These are phyloP conservation scores for Carallia pectinifolia DNA, from an alignment of 345 rosid species.

Conservation along the genomic window DNA sequence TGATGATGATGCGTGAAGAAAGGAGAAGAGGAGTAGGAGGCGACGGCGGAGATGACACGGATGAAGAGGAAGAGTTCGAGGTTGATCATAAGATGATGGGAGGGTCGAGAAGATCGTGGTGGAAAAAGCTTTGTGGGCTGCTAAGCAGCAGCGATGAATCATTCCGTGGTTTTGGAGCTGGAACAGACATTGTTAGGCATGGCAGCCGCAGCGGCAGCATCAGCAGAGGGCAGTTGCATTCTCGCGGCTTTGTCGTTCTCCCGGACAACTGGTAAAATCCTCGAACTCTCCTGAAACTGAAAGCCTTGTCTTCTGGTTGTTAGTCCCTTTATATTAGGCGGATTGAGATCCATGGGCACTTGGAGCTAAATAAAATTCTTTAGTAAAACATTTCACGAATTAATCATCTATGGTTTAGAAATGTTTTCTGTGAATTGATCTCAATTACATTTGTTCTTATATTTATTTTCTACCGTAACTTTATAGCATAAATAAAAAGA, in stretches of 20 bases:
- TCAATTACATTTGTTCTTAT: too few relatives aligned
- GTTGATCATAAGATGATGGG: not conserved
- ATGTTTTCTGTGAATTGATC: too few relatives aligned
- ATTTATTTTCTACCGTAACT: too few relatives aligned
- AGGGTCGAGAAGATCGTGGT: not conserved
- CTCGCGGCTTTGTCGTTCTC: slow-evolving; percentile 15
- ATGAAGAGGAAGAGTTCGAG: slow-evolving; percentile 1
- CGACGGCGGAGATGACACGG: not conserved
- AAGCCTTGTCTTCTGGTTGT: not conserved
- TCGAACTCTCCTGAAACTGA: too few relatives aligned
- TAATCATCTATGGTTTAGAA: too few relatives aligned
- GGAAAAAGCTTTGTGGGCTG: slow-evolving; percentile 10
- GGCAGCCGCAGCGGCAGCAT: not conserved
- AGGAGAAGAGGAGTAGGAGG: not conserved
- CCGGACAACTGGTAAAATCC: slow-evolving; percentile 29
- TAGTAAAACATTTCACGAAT: too few relatives aligned
- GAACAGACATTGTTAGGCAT: not conserved
- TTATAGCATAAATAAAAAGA: too few relatives aligned
- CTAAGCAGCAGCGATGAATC: not conserved
- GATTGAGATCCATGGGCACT: not conserved
- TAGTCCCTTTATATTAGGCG: not conserved
- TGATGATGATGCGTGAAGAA: not conserved
- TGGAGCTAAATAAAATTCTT: too few relatives aligned
- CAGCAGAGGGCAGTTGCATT: not conserved
- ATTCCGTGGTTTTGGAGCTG: not conserved